A percentile compares a stretch with the other conserved stretches of the same genome.
These are phyloP conservation scores for Rubia peregrina DNA, from an alignment of 305 asterid species.

Conservation along the genomic window DNA sequence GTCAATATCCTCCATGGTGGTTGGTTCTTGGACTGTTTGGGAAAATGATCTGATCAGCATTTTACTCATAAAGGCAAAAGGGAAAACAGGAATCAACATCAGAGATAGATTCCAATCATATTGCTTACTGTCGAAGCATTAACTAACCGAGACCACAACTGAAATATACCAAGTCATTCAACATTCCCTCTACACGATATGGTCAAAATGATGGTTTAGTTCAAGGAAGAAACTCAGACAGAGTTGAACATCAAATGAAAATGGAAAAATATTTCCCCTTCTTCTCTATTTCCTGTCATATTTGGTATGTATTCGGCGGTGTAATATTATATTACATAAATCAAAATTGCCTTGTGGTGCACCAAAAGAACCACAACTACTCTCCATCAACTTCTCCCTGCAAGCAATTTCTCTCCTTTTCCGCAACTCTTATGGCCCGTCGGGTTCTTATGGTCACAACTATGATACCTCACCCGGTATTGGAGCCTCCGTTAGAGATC, in stretches of 20 bases:
- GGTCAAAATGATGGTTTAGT: neutral
- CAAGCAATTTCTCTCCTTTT: slow-evolving; percentile 1
- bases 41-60: neutral
- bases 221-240: neutral
- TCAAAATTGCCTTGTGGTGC: slow-evolving; percentile 21
- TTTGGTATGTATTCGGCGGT: slow-evolving; percentile 7
- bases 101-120: neutral
- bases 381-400: neutral
- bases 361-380: slow-evolving; percentile 13
- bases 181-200: neutral
- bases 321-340: slow-evolving; percentile 13
- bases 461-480: neutral
- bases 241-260: neutral
- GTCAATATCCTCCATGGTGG: no score
- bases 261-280: neutral
- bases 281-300: slow-evolving; percentile 10
- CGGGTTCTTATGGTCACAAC: neutral
- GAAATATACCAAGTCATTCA: neutral
- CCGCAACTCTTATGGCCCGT: neutral
- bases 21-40: no score
- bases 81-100: neutral
- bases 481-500: neutral
- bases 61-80: neutral
- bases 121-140: neutral
- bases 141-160: neutral